These are phyloP conservation scores for Gymnopus androsaceus DNA, from an alignment of 1,284 basidiomycete genomes.

Conservation along the genomic window DNA sequence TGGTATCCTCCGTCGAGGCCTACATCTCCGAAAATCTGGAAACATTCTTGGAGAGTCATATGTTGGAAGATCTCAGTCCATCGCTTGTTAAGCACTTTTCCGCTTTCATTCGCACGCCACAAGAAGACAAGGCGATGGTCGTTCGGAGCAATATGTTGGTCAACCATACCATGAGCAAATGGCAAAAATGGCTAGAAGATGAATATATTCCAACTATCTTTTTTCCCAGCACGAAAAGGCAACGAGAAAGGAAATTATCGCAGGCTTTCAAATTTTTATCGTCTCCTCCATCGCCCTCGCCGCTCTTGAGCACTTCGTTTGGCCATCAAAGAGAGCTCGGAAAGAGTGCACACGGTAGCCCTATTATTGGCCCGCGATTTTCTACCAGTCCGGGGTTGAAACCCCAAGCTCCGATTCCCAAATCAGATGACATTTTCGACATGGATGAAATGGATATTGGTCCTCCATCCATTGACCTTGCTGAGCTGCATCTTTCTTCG, in stretches of 20 bases:
- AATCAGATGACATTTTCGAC: conserved; percentile 55
- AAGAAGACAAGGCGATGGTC: conserved; percentile 68
- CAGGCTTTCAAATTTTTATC: conserved; percentile 46
- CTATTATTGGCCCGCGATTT: not conserved
- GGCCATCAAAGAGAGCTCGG: conserved; percentile 34
- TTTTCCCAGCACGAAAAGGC: conserved; percentile 36
- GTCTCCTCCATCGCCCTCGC: conserved; percentile 41
- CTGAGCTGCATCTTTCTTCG: conserved; percentile 4
- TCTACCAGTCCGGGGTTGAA: conserved; percentile 8
- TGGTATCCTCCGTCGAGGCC: conserved; percentile 75
- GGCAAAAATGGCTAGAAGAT: conserved; percentile 75
- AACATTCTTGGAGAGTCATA: conserved; percentile 78
- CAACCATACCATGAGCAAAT: conserved; percentile 62
- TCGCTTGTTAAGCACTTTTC: conserved; percentile 73
- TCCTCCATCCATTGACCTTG: conserved; percentile 5
- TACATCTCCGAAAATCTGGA: conserved; percentile 90
- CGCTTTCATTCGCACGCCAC: conserved; percentile 59
- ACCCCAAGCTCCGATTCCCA: conserved; percentile 6
- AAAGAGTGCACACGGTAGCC: conserved; percentile 19
- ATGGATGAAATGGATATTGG: conserved; percentile 60
- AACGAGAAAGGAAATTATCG: conserved; percentile 34
- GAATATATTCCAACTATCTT: conserved; percentile 82
- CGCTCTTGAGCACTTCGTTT: conserved; percentile 27
- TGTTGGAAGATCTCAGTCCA: conserved; percentile 76
- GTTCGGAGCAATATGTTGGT: conserved; percentile 62